Conservation (phyloP, 2,329 filamentous ascomycete species). For the Exophiala spinifera region DNA sequence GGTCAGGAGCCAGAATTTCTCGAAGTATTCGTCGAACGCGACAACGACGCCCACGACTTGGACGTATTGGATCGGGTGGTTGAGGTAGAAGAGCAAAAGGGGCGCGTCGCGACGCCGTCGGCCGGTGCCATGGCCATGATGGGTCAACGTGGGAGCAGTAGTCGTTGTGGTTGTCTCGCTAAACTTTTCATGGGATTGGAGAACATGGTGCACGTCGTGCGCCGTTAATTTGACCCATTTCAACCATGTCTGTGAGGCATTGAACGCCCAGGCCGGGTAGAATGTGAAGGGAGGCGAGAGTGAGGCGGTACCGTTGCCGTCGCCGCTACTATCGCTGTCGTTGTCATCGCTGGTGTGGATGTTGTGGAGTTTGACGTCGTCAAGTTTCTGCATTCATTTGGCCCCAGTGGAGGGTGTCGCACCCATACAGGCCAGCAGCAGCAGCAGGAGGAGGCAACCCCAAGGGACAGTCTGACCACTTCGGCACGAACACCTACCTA, state of each 20-base stretch:
- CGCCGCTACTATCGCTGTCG: not conserved
- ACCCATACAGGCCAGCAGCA: too few species aligned
- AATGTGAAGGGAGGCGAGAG: constrained; percentile 35
- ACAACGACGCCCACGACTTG: constrained; percentile 69
- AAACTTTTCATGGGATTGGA: constrained; percentile 18
- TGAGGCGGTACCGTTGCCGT: not conserved
- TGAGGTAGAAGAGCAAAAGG: constrained; percentile 62
- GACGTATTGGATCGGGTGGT: constrained; percentile 75
- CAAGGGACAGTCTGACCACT: too few species aligned
- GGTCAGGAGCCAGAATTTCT: constrained; percentile 44
- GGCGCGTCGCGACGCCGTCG: not conserved
- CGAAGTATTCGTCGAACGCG: constrained; percentile 43
- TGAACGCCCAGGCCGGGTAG: constrained; percentile 60
- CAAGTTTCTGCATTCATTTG: constrained; percentile 15
- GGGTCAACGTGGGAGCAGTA: not conserved
- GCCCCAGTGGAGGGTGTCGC: not conserved
- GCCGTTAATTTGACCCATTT: constrained; percentile 61
- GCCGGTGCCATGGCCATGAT: constrained; percentile 3
- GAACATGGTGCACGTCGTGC: constrained; percentile 49
- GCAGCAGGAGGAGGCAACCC: too few species aligned
- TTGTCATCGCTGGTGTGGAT: not conserved
- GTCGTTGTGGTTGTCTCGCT: constrained; percentile 11
- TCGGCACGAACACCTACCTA: too few species aligned
- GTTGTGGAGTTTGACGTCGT: not conserved
- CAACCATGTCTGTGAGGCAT: constrained; percentile 59